Base-by-base conservation (phyloP, 345 rosid genomes). In the Turritis glabra region DNA sequence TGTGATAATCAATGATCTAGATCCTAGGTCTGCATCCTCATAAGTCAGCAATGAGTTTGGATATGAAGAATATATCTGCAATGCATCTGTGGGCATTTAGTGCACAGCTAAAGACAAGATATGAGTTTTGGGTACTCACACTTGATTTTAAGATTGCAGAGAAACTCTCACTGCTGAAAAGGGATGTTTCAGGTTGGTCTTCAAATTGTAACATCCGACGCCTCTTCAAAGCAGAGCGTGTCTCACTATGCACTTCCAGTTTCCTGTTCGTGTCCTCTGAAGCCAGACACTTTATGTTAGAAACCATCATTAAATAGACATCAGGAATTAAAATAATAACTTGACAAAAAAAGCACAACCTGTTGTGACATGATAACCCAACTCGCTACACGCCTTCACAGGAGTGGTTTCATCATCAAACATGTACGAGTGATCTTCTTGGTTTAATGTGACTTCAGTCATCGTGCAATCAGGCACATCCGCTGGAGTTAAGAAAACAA, bases 161-260 rank as follows among this genome's bases (percentile, higher is more conserved):
- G 21, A 93, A 75, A 67, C 69, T 71, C 67, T 90, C 97, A 57
- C 90, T 84, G 73, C 87, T 70, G 76, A 88, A 81, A 77, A 81
- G 75, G 50, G 84, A 73, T 25, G 85, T 79, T 68, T 87, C 92
- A 33, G 72, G 73, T 53, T 85, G 83, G 77, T 78, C 69, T 57
- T 92, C 96, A 65, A 92, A 96, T 7, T 87, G 97, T 74, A 96
- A 80, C 95, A 90, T 87, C 62, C 97, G 89, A 12, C 98, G 96
- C 84, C 99, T 84, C 82, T 96, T 96, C 50, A 83, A 44, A 73
- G 87, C 91, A 7, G 82, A 84, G 61, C 75, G 78, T 48, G 85
- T 72, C 77, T 84, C 94, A 76, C 74, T 82, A 9, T 18, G 64
- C 66, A 76, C 88, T 70, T 77, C 89, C 41, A 78, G 69, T 50